Conservation (phyloP, 1,284 basidiomycete genomes). For the Polyporus tsugae region DNA sequence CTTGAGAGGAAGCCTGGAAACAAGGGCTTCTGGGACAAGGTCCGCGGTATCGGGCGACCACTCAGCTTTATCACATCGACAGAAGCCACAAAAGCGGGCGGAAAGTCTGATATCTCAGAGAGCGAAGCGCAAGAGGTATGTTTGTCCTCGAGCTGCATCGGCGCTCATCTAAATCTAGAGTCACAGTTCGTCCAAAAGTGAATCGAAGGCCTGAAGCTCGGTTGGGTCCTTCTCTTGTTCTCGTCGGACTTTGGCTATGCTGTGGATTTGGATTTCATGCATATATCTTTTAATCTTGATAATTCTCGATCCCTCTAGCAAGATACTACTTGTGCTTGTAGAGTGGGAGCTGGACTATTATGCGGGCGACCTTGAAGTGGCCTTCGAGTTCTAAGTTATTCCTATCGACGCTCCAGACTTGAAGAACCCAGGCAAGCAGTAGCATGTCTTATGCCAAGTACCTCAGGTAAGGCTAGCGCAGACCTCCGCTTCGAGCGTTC, state of each 20-base stretch:
- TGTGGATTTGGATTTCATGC: neutral
- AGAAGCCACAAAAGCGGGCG: conserved; percentile 67
- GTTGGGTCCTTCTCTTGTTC: neutral
- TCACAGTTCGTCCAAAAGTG: neutral
- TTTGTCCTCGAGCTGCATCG: neutral
- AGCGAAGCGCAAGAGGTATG: conserved; percentile 33
- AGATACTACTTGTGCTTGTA: neutral
- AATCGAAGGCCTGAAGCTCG: neutral
- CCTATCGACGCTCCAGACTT: too few relatives aligned
- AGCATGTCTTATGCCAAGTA: neutral
- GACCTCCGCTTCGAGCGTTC: neutral
- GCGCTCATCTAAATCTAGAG: neutral
- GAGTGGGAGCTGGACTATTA: neutral
- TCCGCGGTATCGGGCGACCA: conserved; percentile 57
- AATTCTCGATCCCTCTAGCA: neutral
- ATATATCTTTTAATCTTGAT: neutral
- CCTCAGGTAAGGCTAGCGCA: neutral
- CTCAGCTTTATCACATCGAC: conserved; percentile 69
- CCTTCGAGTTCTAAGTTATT: neutral
- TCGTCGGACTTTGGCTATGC: neutral
- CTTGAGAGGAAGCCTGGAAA: conserved; percentile 61
- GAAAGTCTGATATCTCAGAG: conserved; percentile 62
- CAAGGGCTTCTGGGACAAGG: conserved; percentile 66
- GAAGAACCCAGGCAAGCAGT: neutral
- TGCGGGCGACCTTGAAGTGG: neutral